These are phyloP conservation scores for Manihot esculenta DNA, from an alignment of 441 rosid genomes.

Conservation along the genomic window DNA sequence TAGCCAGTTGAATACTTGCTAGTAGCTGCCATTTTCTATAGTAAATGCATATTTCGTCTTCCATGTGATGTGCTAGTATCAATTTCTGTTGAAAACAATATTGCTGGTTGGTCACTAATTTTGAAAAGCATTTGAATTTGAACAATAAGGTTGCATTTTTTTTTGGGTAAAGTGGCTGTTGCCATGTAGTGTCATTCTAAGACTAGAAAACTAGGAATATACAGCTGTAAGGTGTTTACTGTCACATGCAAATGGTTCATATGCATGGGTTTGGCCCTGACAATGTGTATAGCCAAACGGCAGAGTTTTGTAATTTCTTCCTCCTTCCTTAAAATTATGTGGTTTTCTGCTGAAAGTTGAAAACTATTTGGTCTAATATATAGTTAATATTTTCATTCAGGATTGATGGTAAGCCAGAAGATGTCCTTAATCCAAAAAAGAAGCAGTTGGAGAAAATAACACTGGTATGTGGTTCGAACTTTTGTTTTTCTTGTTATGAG, in stretches of 20 bases:
- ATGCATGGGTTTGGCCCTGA: neutral
- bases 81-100: neutral
- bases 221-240: neutral
- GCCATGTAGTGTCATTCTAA: neutral
- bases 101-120: neutral
- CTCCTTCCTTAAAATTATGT: constrained; percentile 5
- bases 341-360: constrained; percentile 14
- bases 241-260: neutral
- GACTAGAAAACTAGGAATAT: constrained; percentile 14
- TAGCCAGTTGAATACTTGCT: neutral
- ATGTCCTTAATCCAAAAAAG: constrained; percentile 89
- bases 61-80: neutral
- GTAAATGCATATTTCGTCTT: neutral
- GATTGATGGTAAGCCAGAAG: constrained; percentile 95
- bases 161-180: neutral
- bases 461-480: constrained; percentile 49
- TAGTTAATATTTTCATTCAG: constrained; percentile 31
- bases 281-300: neutral
- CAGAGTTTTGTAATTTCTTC: neutral
- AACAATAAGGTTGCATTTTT: neutral
- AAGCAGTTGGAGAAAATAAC: constrained; percentile 95
- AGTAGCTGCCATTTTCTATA: neutral
- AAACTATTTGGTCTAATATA: neutral
- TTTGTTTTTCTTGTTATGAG: neutral
- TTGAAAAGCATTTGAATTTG: neutral